These are phyloP conservation scores for Saccharomyces uvarum DNA, from an alignment of 1,139 yeast species.

Conservation along the genomic window DNA sequence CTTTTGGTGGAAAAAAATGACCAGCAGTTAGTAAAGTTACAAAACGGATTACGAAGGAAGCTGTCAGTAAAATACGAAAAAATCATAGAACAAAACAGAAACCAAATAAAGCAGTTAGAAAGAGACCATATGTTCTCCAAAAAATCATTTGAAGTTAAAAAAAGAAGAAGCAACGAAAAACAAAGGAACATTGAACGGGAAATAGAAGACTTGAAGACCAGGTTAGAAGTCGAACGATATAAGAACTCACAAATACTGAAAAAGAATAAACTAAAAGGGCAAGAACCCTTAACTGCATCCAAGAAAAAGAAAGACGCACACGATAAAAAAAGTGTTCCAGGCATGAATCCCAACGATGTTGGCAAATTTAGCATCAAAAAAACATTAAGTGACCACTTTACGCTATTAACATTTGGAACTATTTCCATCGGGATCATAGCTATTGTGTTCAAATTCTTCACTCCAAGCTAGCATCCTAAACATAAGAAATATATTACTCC, in stretches of 20 bases:
- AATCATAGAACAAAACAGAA: constrained; percentile 14
- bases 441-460: constrained; percentile 1
- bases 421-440: constrained; percentile 5
- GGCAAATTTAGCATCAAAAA: background rate
- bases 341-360: background rate
- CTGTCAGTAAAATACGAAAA: constrained; percentile 15
- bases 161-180: constrained; percentile 16
- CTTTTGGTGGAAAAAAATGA: constrained; percentile 16
- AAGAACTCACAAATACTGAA: constrained; percentile 18
- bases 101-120: constrained; percentile 18
- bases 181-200: constrained; percentile 20
- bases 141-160: constrained; percentile 11
- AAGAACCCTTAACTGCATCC: background rate
- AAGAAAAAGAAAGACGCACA: background rate
- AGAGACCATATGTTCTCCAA: constrained; percentile 19
- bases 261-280: constrained; percentile 3
- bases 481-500: background rate
- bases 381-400: background rate
- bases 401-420: constrained; percentile 3
- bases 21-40: constrained; percentile 12
- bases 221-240: constrained; percentile 23
- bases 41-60: constrained; percentile 13
- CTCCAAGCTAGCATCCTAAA: background rate
- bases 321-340: background rate
- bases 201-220: constrained; percentile 23